Evolutionary conservation across 805 yeast genomes (phyloP), one percentile per base, ranked within the genome.

Genomic region (Starmerella sirachaensis): DNA sequence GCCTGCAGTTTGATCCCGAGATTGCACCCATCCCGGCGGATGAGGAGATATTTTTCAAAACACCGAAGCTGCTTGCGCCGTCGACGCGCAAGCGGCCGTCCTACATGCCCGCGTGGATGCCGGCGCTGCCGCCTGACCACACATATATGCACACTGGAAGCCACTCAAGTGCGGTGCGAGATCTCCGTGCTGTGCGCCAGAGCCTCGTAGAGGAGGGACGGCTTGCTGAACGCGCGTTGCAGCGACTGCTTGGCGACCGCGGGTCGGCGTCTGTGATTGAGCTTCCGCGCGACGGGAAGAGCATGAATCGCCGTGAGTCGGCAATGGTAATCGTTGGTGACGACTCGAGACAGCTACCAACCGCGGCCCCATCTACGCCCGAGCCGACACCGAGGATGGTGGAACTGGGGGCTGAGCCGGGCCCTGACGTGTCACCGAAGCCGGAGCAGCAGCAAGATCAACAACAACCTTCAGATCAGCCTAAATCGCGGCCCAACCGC

Each of bases 101-200:
- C 5, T 72, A 72, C 42, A 67, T 82, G 6, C 93, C 93, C 0
- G 53, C 61, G 5, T 85, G 85, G 76, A 61, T 88, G 49, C 98
- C 98, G 0, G 74, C 74, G 10, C 65, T 88, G 20, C 98, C 98
- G 1, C 94, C 97, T 0, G 94, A 84, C 51, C 93, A 86, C 58
- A 88, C 97, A 0, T 88, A 79, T 55, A 75, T 73, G 57, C 70
- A 76, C 39, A 80, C 94, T 0, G 79, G 94, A 0, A 67, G 68
- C 45, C 85, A 64, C 54, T 67, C 76, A 39, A 63, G 72, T 18
- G 65, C 76, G 16, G 59, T 76, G 12, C 70, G 76, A 1, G 88
- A 83, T 51, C 82, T 86, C 43, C 72, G 78, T 46, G 63, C 70
- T 40, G 66, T 88, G 38, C 66, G 88, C 45, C 72, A 79, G 38